Evolutionary conservation across 2,329 filamentous ascomycete genomes (phyloP).

Genomic region (Fusarium sp.): DNA sequence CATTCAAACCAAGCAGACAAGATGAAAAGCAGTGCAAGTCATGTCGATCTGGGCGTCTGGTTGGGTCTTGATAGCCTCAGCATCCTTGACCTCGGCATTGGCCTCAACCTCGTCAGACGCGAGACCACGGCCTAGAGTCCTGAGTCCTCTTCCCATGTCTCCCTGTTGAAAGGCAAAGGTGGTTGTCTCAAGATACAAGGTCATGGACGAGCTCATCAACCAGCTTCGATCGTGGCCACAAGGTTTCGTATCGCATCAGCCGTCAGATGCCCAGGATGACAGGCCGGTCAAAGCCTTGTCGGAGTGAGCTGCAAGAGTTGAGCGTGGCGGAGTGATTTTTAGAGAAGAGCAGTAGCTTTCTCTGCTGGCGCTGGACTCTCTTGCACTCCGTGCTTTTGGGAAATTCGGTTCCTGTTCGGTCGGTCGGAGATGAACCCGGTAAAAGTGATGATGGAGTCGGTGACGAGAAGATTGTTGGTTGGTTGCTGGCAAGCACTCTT

Average conservation of each 20-base stretch:
- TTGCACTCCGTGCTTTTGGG: background rate
- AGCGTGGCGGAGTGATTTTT: background rate
- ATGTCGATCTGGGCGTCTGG: accelerated
- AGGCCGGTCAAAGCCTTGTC: background rate
- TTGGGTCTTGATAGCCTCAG: background rate
- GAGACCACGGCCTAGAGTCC: background rate
- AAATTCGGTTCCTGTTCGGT: background rate
- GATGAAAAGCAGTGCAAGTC: background rate
- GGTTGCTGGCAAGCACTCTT: background rate
- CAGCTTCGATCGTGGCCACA: background rate
- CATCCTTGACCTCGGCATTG: background rate
- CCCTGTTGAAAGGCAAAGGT: background rate
- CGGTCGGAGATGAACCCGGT: accelerated
- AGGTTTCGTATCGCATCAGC: background rate
- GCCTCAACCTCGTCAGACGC: background rate
- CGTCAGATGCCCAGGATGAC: accelerated
- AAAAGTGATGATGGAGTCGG: background rate
- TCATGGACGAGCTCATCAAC: background rate
- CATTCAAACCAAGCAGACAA: background rate
- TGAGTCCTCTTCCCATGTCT: background rate
- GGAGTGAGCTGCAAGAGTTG: background rate
- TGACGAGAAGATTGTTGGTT: background rate
- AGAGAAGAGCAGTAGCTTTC: background rate
- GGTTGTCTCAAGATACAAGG: background rate
- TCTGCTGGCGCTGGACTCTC: background rate